Conservation (phyloP, 108 stramenopile genomes). For the Nitzschia inconspicua region DNA sequence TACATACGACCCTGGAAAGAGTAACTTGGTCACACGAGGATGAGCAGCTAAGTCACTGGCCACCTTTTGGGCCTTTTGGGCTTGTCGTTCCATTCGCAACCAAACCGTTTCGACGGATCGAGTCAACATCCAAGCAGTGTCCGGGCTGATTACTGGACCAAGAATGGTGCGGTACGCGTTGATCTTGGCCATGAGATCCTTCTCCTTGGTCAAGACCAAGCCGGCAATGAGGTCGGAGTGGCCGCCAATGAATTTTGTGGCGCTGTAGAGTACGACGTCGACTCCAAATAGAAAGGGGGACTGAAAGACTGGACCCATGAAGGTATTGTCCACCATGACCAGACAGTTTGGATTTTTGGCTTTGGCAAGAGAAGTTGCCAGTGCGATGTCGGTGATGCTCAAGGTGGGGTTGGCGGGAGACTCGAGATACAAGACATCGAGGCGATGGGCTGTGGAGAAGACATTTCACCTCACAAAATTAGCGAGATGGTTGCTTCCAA, state of each 20-base stretch:
- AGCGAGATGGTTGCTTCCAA: too few relatives aligned
- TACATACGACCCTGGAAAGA: too few relatives aligned
- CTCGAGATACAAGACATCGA: conserved; percentile 88
- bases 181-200: too few relatives aligned
- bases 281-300: conserved; percentile 74
- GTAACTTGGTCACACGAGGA: conserved; percentile 39
- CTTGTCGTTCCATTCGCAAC: conserved; percentile 68
- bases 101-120: too few relatives aligned
- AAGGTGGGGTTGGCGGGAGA: conserved; percentile 91
- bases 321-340: conserved; percentile 80
- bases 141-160: too few relatives aligned
- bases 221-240: conserved; percentile 90
- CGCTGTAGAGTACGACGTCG: conserved; percentile 80
- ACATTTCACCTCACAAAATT: too few relatives aligned
- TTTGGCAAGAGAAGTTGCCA: conserved; percentile 16
- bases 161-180: too few relatives aligned
- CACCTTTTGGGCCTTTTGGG: conserved; percentile 56
- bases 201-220: conserved; percentile 60
- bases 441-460: too few relatives aligned
- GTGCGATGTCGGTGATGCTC: conserved; percentile 75
- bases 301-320: conserved; percentile 69
- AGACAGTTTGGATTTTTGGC: conserved; percentile 5
- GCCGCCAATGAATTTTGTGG: conserved; percentile 90
- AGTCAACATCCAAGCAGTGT: too few relatives aligned
- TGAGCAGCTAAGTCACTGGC: conserved; percentile 64